Evolutionary conservation across 2,329 filamentous ascomycete genomes (phyloP), one percentile per base, ranked within the genome.

Genomic region (Scolecobasidium constrictum): DNA sequence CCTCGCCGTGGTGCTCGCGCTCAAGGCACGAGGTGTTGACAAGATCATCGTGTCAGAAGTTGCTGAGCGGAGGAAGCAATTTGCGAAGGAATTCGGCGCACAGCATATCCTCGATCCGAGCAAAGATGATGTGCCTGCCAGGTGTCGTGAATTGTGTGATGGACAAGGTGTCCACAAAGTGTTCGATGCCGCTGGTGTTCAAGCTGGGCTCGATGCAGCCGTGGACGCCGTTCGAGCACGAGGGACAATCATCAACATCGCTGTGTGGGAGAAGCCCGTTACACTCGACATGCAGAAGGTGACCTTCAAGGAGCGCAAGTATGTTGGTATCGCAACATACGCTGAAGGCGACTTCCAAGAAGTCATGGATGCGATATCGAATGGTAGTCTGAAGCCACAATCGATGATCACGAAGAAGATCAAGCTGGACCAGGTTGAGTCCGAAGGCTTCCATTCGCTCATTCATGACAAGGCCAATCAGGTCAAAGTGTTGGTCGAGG

Each of bases 1-100:
- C 6, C 62, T 75, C 5, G 59, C 67, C 2, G 64, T 72, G 16
- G 60, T 72, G 43, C 67, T 69, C 48, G 61, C 61, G 0, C 60
- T 73, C 3, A 57, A 58, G 42, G 66, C 66, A 3, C 58, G 55
- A 42, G 64, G 64, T 28, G 60, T 59, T n/a, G 51, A 58, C 5
- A 66, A 65, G 40, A 73, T 75, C 52, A 72, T 75, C 46, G 68
- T 74, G 1, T 69, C 67, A 1, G 72, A 76, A 52, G 59, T 73
- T 3, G 66, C 67, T 12, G 52, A 57, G 1, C 59, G 62, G 49
- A 58, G 72, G 31, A 67, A 69, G 44, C 57, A 68, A 34, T 72
- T 68, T 46, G 70, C 71, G 2, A 61, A 59, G 46, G 57, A 64
- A 11, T 73, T 75, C 46, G 72, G 72, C 23, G 72, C 71, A 3